A percentile compares a stretch with the other conserved stretches of the same genome.
These are phyloP conservation scores for Ploettnerulaceae sp. DNA, from an alignment of 2,329 filamentous ascomycete genomes.

Conservation along the genomic window DNA sequence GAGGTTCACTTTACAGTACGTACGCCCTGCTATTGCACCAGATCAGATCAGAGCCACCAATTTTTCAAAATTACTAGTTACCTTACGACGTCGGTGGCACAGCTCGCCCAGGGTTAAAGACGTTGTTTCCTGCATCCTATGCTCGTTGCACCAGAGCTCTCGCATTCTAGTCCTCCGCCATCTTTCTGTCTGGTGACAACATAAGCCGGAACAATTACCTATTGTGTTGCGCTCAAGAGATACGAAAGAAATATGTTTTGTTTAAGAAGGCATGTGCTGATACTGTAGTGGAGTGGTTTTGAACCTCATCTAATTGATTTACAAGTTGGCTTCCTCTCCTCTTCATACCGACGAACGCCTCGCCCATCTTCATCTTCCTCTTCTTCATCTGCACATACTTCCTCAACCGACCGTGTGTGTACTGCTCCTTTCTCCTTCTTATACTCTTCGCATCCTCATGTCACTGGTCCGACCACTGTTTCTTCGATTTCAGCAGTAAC, in stretches of 20 bases:
- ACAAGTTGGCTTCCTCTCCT: slow-evolving; percentile 78
- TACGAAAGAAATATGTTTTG: slow-evolving; percentile 65
- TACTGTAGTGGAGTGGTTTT: background rate
- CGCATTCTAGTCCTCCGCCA: background rate
- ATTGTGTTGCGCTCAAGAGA: too few relatives aligned
- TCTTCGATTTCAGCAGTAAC: slow-evolving; percentile 86
- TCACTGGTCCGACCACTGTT: slow-evolving; percentile 83
- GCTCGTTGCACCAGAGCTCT: slow-evolving; percentile 2
- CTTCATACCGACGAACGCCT: slow-evolving; percentile 83
- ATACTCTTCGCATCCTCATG: slow-evolving; percentile 91
- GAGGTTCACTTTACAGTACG: too few relatives aligned
- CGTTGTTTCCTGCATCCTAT: too few relatives aligned
- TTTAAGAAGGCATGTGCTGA: slow-evolving; percentile 48
- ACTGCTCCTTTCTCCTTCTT: slow-evolving; percentile 92
- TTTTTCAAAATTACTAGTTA: too few relatives aligned
- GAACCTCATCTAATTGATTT: slow-evolving; percentile 17
- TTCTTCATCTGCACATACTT: slow-evolving; percentile 93
- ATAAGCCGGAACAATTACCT: slow-evolving; percentile 17
- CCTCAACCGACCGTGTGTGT: slow-evolving; percentile 93
- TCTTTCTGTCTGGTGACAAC: slow-evolving; percentile 22
- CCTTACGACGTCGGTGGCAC: too few relatives aligned
- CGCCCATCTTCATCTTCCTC: slow-evolving; percentile 78
- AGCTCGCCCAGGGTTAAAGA: too few relatives aligned
- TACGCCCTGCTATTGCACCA: too few relatives aligned
- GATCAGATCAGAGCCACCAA: too few relatives aligned